These are phyloP conservation scores for Craterostigma plantagineum DNA, from an alignment of 257 asterid species.

Conservation along the genomic window DNA sequence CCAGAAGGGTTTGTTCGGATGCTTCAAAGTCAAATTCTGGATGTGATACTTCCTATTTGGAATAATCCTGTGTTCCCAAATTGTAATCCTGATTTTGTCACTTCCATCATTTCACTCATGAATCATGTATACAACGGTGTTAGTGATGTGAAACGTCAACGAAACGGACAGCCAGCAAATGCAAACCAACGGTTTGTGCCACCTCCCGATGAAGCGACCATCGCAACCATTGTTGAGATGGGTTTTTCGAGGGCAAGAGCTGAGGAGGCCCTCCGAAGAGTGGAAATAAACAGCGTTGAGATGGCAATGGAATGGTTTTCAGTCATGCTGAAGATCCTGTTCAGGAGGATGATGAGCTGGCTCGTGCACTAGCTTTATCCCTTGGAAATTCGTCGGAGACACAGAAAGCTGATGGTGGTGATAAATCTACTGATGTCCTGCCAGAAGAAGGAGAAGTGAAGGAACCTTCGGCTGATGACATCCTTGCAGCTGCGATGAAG, in stretches of 20 bases:
- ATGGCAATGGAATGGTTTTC: slow-evolving; percentile 99
- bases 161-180: slow-evolving; percentile 44
- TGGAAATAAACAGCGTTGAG: slow-evolving; percentile 89
- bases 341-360: slow-evolving; percentile 89
- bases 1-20: slow-evolving; percentile 80
- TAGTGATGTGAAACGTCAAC: slow-evolving; percentile 63
- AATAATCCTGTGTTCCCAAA: slow-evolving; percentile 74
- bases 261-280: slow-evolving; percentile 91
- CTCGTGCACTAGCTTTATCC: slow-evolving; percentile 97
- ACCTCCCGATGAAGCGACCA: slow-evolving; percentile 92
- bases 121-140: slow-evolving; percentile 67
- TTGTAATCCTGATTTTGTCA: slow-evolving; percentile 52
- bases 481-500: slow-evolving; percentile 69
- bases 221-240: slow-evolving; percentile 91
- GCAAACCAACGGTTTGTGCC: slow-evolving; percentile 52
- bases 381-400: slow-evolving; percentile 79
- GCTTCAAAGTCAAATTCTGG: slow-evolving; percentile 92
- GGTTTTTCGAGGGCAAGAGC: slow-evolving; percentile 93
- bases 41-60: slow-evolving; percentile 84
- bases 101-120: slow-evolving; percentile 47
- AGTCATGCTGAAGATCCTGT: slow-evolving; percentile 94
- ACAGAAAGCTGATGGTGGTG: slow-evolving; percentile 55
- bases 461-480: slow-evolving; percentile 61
- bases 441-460: slow-evolving; percentile 48
- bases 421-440: slow-evolving; percentile 37